Evolutionary conservation across 129 eudicot genomes (phyloP), one percentile per base, ranked within the genome.

Genomic region (Escallonia rubra): DNA sequence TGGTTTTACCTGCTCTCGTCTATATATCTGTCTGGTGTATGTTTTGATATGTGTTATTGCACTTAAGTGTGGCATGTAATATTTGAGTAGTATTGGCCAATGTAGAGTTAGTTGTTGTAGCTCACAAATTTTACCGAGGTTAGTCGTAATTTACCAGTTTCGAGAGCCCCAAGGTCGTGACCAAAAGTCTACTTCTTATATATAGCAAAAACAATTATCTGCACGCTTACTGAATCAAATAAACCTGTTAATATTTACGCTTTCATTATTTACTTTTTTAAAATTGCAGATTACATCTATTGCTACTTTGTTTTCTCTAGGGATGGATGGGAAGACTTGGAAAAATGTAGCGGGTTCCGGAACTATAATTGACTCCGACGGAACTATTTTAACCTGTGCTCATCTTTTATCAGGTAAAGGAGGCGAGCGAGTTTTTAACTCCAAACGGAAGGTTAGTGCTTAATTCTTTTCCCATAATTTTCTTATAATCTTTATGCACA

Each of bases 361-460:
- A 57, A 57, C 61, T 57, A 11, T 57, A 23, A 57, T 57, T 41
- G 38, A 38, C 42, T 57, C 61, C 5, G 61, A 57, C 23, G 61
- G 61, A 15, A 57, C 61, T 38, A 57, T 57, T 57, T 57, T 57
- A 57, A 57, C 61, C 8, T 57, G 43, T 57, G 61, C 61, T 57
- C 61, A 57, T 57, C 61, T 57, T 6, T 39, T 57, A 41, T 16
- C 61, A 38, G 42, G 23, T 57, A 4, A 3, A n/a, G 40, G 16
- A 0, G 41, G 41, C 10, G 6, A 2, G 40, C 11, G 15, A 55
- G 9, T 0, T 23, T 23, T 55, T 55, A 55, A 14, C 6, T 55
- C 59, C 7, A 15, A 55, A 55, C 7, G 38, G 23, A 14, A 14
- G 38, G 59, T 14, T 55, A 14, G 59, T 55, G 59, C 23, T 55